Base-by-base conservation (phyloP, 75 land plant species). In the Sequoia sempervirens region DNA sequence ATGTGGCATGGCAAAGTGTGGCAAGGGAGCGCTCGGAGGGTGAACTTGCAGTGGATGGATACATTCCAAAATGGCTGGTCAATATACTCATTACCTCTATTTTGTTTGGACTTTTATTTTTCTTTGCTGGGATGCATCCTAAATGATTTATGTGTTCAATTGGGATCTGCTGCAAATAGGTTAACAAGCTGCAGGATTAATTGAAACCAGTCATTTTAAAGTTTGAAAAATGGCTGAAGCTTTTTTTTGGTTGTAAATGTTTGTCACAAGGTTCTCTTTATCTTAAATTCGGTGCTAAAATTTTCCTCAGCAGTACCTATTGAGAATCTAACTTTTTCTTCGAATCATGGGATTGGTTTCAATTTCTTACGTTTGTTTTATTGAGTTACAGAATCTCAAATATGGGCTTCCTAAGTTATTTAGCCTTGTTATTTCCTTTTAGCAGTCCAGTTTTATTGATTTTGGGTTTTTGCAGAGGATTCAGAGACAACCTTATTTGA, bases 51-150 rank as follows among this genome's bases (percentile, higher is more conserved):
- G 93, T 95, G 11, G 79, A 95, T 36, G 96, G 96, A 37, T 47
- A 88, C 66, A 87, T 93, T 47, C 96, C 96, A 13, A 75, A 47
- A 2, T 95, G 96, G 96, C 88, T 95, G 93, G 95, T 93, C 85
- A 14, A 78, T 83, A 15, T 43, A 23, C 0, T 79, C 23, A 64
- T 64, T n/a, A 56, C 23, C 61, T 83, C 10, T 43, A 37, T 12
- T 76, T 54, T 54, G 30, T 41, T 61, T n/a, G 37, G 34, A 3
- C 6, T 87, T 13, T 30, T 10, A 0, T n/a, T 23, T 64, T 64
- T 64, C 5, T 61, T 23, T 61, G 4, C n/a, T 61, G 26, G n/a
- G 13, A 47, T 23, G 4, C 7, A 20, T 23, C 26, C 3, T 61
- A 26, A 23, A 61, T 0, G 5, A 20, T 23, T 23, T 61, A 23